Evolutionary conservation across 192 early-diverging fungal species (phyloP), one percentile per base, ranked within the genome.

Genomic region (Backusella luteola): DNA sequence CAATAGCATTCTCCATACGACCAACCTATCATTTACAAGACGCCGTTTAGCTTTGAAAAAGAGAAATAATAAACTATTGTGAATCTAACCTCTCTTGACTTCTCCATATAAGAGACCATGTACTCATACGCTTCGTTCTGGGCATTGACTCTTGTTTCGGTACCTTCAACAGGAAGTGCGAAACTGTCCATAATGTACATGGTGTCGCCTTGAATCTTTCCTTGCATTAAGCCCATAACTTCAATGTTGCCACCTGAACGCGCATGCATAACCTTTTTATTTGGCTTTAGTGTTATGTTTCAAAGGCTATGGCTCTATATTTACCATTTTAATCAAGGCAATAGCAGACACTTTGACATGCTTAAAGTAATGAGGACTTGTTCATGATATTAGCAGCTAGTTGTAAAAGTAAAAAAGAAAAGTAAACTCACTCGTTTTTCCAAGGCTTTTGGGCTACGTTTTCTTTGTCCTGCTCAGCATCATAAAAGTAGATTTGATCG

Each of bases 181-280:
- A 98, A 98, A 4, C 96, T 93, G 75, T 99, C 98, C 92, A 99
- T 94, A 29, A 99, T 90, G 74, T 97, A 82, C 91, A 99, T 95
- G 8, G 93, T 94, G 73, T 92, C 89, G 69, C 91, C 96, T 12
- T 85, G 74, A 32, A 99, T 85, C 77, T 97, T 98, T 26, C 98
- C 98, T 77, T 98, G 96, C 96, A 99, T 96, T 42, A 96, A 81
- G 2, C 98, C 98, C 98, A 99, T 99, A 46, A 99, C 90, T 86
- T 99, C 97, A 77, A 98, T 94, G 72, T 88, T 89, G 68, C 96
- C 97, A 41, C 98, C 98, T 0, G 96, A 98, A 49, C 96, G 89
- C n/a, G 98, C 97, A 81, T 99, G 98, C 91, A 96, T 97, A 23
- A 93, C 92, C 94, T 95, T 59, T 34, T 15, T 44, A 15, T 59